phyloP scores from a whole-genome alignment of 1,139 yeast genomes.

The Candida sp. region DNA sequence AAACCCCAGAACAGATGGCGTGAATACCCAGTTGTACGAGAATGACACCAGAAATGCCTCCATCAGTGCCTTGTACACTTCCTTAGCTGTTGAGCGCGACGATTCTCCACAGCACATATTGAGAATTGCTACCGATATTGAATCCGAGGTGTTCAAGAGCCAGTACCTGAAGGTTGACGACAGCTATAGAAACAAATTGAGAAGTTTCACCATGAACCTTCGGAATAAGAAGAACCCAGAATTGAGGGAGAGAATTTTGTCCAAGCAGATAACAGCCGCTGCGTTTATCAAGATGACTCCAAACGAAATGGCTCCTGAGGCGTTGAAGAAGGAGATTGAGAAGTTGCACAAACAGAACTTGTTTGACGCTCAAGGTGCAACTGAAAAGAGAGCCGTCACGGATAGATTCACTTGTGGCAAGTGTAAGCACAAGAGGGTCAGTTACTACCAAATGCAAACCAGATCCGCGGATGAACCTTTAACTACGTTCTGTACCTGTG shows the following conservation, averaged over 20 bases:
- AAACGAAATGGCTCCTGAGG: constrained; percentile 93
- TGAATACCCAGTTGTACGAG: constrained; percentile 68
- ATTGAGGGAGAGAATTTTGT: constrained; percentile 68
- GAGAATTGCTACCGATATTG: constrained; percentile 71
- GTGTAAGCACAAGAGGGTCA: constrained; percentile 96
- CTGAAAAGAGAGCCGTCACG: constrained; percentile 93
- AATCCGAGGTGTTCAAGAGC: constrained; percentile 64
- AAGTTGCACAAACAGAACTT: constrained; percentile 86
- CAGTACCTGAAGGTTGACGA: constrained; percentile 61
- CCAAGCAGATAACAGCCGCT: constrained; percentile 66
- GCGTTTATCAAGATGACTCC: constrained; percentile 83
- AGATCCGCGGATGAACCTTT: constrained; percentile 99
- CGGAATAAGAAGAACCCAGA: constrained; percentile 91
- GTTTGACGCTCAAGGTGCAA: constrained; percentile 99
- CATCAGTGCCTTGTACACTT: constrained; percentile 82
- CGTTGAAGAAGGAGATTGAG: constrained; percentile 83
- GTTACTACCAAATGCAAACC: constrained; percentile 97
- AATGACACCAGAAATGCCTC: constrained; percentile 87
- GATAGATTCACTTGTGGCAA: constrained; percentile 98
- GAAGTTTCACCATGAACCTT: constrained; percentile 83
- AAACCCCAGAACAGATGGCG: constrained; percentile 81
- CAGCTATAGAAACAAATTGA: constrained; percentile 76
- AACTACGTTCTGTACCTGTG: constrained; percentile 98
- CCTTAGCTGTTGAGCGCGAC: constrained; percentile 81
- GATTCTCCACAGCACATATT: constrained; percentile 58